Evolutionary conservation across 805 yeast genomes (phyloP).

Genomic region (Yarrowia alimentaria): DNA sequence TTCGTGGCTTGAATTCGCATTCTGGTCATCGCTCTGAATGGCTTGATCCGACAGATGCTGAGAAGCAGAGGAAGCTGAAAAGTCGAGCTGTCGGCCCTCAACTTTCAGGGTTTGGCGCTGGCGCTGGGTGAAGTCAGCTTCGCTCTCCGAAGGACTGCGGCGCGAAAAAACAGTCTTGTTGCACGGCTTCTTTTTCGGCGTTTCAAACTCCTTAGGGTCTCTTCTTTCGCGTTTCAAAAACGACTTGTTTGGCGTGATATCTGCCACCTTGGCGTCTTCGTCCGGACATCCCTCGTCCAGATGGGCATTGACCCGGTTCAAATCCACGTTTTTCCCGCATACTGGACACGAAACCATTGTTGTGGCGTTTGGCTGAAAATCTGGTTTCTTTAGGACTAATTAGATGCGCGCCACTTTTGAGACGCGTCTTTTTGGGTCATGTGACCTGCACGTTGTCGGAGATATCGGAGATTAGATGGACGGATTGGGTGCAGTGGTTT

Average conservation of each 20-base stretch:
- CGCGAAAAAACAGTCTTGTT: slow-evolving; percentile 22
- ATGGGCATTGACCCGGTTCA: slow-evolving; percentile 39
- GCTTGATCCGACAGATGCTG: background rate
- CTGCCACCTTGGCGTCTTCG: slow-evolving; percentile 17
- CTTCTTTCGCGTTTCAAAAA: slow-evolving; percentile 24
- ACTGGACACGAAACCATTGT: slow-evolving; percentile 34
- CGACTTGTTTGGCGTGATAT: slow-evolving; percentile 1
- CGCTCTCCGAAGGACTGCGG: slow-evolving; percentile 19
- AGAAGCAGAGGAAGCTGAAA: background rate
- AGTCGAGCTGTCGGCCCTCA: background rate
- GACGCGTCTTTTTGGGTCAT: no score
- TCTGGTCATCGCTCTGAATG: no score
- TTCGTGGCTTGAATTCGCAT: no score
- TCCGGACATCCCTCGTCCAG: slow-evolving; percentile 41
- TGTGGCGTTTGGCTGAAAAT: no score
- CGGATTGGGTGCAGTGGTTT: no score
- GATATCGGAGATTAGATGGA: no score
- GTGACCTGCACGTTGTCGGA: no score
- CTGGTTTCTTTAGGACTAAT: no score
- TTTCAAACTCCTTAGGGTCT: background rate
- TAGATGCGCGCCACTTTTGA: no score
- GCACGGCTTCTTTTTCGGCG: slow-evolving; percentile 20
- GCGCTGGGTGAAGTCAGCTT: slow-evolving; percentile 8
- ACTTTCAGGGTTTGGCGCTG: background rate
- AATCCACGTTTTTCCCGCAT: slow-evolving; percentile 37